Evolutionary conservation across 306 rosid genomes (phyloP).

Genomic region (Acmispon strigosus): DNA sequence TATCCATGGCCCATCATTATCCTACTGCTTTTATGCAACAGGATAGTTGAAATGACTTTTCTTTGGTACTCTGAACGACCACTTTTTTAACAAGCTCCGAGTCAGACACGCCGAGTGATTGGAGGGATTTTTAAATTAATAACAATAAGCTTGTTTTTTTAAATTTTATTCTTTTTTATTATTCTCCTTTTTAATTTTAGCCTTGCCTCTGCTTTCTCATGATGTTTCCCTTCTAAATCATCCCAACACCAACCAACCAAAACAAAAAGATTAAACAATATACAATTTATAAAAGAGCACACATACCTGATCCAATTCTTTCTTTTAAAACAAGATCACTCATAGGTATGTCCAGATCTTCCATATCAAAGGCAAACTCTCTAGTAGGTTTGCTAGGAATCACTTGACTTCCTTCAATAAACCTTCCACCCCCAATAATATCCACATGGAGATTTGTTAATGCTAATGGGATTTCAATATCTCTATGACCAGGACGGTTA

Average conservation of each 20-base stretch:
- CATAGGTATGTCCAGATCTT: constrained; percentile 83
- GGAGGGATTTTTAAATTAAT: not conserved
- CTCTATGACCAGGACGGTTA: constrained; percentile 27
- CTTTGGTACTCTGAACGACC: not conserved
- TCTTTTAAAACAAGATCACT: constrained; percentile 73
- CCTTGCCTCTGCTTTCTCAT: too few species aligned
- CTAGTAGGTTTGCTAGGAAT: constrained; percentile 42
- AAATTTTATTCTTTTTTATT: not conserved
- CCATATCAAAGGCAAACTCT: constrained; percentile 53
- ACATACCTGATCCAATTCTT: constrained; percentile 87
- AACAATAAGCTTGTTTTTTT: constrained; percentile 5
- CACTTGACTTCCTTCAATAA: constrained; percentile 48
- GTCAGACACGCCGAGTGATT: constrained; percentile 6
- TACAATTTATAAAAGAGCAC: not conserved
- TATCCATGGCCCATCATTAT: too few species aligned
- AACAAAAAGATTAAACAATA: not conserved
- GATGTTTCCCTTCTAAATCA: too few species aligned
- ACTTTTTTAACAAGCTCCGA: not conserved
- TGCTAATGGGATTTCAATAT: constrained; percentile 19
- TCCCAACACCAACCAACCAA: not conserved
- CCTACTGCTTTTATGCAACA: not conserved
- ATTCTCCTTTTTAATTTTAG: too few species aligned
- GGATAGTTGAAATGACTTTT: constrained; percentile 1
- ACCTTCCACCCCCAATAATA: constrained; percentile 37
- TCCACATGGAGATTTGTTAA: constrained; percentile 41